Base-by-base conservation (phyloP, 257 asterid species). In the Buddleja alternifolia region DNA sequence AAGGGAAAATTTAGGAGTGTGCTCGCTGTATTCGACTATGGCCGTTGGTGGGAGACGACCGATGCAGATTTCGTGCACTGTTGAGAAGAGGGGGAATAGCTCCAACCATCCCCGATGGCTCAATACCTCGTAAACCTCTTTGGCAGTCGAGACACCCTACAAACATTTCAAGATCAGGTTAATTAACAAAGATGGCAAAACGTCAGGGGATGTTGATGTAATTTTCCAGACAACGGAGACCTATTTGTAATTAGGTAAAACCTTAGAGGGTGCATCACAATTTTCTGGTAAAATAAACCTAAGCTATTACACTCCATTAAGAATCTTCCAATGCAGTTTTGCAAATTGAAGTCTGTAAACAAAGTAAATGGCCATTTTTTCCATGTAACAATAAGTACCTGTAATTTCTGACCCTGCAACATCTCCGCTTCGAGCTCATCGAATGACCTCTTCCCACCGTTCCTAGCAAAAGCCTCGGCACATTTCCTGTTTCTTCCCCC, bases 401-500 rank as follows among this genome's bases (percentile, higher is more conserved):
- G 96, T 66, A 92, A 79, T 70, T 92, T 92, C 77, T 92, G 96
- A 63, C 98, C 98, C 78, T 87, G 90, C 82, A 89, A 63, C 96
- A 92, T 84, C 84, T 89, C 96, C 14, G 92, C 92, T 79, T 92
- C 96, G 23, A 92, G 96, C 73, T 89, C 96, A 72, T 92, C 96
- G 44, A 92, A 92, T 3, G 96, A 87, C 71, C 94, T 89, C 77
- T 87, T 89, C 39, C 98, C 98, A 8, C 89, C 92, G 32, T 82
- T 80, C 78, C 85, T 87, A 46, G 96, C 96, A 70, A 92, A 92
- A 29, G 98, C 98, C 71, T 89, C 94, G 0, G 98, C 96, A 58
- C 98, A 92, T 82, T 81, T 89, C 89, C 96, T 79, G 73, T 92
- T 92, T 79, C 98, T 75, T 68, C 98, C 98, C 17, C 98, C 98